Evolutionary conservation across 345 rosid species (phyloP).

Genomic region (Gossypium australe): DNA sequence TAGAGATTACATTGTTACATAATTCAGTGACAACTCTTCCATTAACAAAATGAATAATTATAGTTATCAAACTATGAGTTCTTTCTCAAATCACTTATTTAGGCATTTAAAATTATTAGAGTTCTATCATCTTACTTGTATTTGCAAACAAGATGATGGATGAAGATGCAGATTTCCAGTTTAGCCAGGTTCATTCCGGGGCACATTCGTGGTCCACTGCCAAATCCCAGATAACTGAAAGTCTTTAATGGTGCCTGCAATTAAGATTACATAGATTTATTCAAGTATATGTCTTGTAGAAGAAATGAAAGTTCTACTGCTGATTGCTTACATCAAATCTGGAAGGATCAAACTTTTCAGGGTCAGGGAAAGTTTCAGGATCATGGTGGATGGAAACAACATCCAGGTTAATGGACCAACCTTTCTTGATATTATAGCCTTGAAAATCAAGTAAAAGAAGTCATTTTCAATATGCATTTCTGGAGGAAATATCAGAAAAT

Average conservation of each 20-base stretch:
- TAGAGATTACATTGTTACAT: background rate
- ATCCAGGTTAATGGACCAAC: constrained; percentile 65
- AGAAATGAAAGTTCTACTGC: background rate
- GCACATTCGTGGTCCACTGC: constrained; percentile 68
- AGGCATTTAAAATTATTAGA: background rate
- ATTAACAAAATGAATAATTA: background rate
- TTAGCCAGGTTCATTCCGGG: constrained; percentile 67
- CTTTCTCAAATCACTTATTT: no score
- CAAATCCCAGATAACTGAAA: constrained; percentile 63
- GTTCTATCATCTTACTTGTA: constrained; percentile 40
- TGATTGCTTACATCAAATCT: constrained; percentile 45
- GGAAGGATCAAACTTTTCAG: constrained; percentile 43
- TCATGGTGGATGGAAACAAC: constrained; percentile 68
- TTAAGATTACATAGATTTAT: background rate
- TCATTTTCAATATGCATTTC: background rate
- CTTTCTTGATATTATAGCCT: constrained; percentile 51
- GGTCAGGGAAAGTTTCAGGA: constrained; percentile 38
- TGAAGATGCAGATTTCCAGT: constrained; percentile 55
- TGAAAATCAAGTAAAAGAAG: background rate
- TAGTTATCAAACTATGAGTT: no score
- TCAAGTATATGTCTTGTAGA: background rate
- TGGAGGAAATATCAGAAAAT: background rate
- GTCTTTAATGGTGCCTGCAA: constrained; percentile 41
- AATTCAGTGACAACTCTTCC: background rate
- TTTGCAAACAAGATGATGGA: constrained; percentile 56